phyloP scores from a whole-genome alignment of 2,329 filamentous ascomycete genomes.

The Biscogniauxia sp. region DNA sequence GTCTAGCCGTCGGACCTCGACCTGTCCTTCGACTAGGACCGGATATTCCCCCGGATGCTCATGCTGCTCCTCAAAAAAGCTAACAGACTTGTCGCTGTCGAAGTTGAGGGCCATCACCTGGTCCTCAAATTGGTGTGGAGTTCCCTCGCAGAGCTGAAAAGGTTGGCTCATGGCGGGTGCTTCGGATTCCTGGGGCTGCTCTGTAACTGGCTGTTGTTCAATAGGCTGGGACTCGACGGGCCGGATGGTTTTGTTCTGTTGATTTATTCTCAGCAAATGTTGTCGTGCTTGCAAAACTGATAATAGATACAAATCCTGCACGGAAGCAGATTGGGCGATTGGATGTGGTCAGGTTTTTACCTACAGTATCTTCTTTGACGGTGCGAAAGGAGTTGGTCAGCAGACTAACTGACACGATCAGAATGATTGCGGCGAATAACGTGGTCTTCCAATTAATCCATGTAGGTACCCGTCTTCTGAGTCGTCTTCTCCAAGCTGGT shows the following conservation, averaged over 20 bases:
- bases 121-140: constrained; percentile 29
- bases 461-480: constrained; percentile 27
- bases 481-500: constrained; percentile 23
- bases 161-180: constrained; percentile 13
- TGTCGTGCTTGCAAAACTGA: not conserved
- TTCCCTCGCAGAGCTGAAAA: constrained; percentile 22
- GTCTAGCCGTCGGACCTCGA: constrained; percentile 41
- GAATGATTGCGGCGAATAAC: constrained; percentile 29
- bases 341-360: constrained; percentile 1
- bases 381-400: constrained; percentile 27
- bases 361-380: constrained; percentile 26
- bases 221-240: constrained; percentile 14
- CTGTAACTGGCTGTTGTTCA: constrained; percentile 12
- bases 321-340: not conserved
- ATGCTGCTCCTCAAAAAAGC: constrained; percentile 38
- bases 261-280: constrained; percentile 1
- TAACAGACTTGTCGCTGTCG: constrained; percentile 34
- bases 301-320: not conserved
- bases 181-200: constrained; percentile 9
- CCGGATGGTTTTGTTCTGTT: constrained; percentile 21
- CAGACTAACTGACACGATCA: constrained; percentile 32
- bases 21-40: constrained; percentile 43
- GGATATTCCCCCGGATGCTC: constrained; percentile 24
- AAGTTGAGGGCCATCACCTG: constrained; percentile 37
- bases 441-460: constrained; percentile 30